A percentile compares a stretch with the other conserved stretches of the same genome.
phyloP scores from a whole-genome alignment of 345 rosid species.

The Lepidium africanum region DNA sequence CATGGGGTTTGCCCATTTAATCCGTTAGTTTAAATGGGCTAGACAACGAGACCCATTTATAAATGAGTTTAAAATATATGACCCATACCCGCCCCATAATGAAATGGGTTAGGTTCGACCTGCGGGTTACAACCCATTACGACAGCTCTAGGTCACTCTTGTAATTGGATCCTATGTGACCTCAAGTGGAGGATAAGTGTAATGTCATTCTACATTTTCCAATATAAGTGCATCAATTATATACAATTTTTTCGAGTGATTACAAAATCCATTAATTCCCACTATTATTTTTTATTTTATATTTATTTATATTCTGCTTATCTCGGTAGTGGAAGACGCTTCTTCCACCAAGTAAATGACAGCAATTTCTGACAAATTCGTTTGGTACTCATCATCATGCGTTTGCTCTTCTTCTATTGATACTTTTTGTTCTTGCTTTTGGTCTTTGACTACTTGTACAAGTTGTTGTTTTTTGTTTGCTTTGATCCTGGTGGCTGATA shows the following conservation, averaged over 20 bases:
- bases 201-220: slow-evolving; percentile 3
- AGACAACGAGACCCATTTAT: too few species aligned
- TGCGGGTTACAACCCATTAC: too few species aligned
- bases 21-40: too few species aligned
- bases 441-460: slow-evolving; percentile 28
- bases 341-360: slow-evolving; percentile 22
- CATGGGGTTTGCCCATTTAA: too few species aligned
- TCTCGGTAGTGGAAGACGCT: slow-evolving; percentile 4
- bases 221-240: not conserved
- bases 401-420: not conserved
- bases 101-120: too few species aligned
- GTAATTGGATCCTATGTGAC: slow-evolving; percentile 7
- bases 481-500: slow-evolving; percentile 23
- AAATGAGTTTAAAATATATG: too few species aligned
- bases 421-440: not conserved
- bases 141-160: not conserved
- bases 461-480: slow-evolving; percentile 29
- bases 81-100: too few species aligned
- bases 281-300: not conserved
- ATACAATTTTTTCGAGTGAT: not conserved
- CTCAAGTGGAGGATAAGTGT: not conserved
- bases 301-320: slow-evolving; percentile 10
- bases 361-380: slow-evolving; percentile 9
- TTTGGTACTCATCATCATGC: not conserved
- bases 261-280: not conserved